Base-by-base conservation (phyloP, 352 stramenopile species). In the Phytopythium boreale region DNA sequence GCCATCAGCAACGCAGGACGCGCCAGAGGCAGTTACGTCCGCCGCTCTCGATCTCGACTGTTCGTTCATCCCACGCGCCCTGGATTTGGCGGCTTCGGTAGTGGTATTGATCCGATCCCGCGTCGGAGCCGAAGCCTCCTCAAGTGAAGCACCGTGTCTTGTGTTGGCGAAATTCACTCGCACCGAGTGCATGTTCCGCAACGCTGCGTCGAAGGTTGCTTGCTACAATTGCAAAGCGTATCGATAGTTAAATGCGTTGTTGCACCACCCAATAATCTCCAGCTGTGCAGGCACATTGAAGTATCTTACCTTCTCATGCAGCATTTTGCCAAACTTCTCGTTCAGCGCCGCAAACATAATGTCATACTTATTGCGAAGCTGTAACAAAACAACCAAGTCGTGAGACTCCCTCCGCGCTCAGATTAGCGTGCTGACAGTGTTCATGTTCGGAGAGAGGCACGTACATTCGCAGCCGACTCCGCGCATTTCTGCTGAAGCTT, bases 321-420 rank as follows among this genome's bases (percentile, higher is more conserved):
- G 37, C 41, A 77, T 46, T 12, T 75, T 53, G 20, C 67, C 67
- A 39, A 76, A 58, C 10, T 61, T 70, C 39, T 64, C 56, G 15
- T 75, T 70, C 11, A 63, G 56, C n/a, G 71, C 27, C n/a, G 69
- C 67, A 20, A 79, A 79, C 26, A 56, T 59, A 14, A 55, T 58
- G 20, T 77, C 63, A 31, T 75, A 79, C 36, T 72, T 76, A 20
- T 72, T 62, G 7, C 72, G 72, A 50, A 79, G 52, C 52, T 59
- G 20, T 46, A 24, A 1, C 15, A 26, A 59, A 8, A 24, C 29
- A 43, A 39, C 0, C 10, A 19, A 27, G 6, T 29, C 22, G 31
- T 29, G 20, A 59, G 19, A 17, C 55, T 68, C 74, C 69, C 24
- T 76, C 66, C 65, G 34, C 41, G 62, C 8, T 47, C 39, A 26